Evolutionary conservation across 768 basidiomycete species (phyloP).

Genomic region (Hemileccinum impolitum): DNA sequence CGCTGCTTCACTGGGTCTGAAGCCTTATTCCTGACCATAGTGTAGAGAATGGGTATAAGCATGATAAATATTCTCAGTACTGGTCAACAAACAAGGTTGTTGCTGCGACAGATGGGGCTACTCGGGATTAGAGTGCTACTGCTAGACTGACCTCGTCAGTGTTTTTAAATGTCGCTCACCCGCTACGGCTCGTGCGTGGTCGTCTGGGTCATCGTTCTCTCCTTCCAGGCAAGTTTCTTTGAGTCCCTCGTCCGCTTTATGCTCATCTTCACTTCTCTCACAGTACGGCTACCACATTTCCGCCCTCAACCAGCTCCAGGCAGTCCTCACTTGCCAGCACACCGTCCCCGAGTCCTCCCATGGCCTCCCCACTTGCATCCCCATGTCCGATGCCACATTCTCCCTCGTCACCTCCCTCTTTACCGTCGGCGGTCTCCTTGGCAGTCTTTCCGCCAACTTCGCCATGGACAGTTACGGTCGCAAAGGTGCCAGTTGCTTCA

Average conservation of each 20-base stretch:
- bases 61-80: too few species aligned
- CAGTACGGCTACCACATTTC: slow-evolving; percentile 94
- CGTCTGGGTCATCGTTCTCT: slow-evolving; percentile 61
- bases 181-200: slow-evolving; percentile 61
- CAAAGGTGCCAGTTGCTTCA: slow-evolving; percentile 60
- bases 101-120: too few species aligned
- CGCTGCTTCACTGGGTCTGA: too few species aligned
- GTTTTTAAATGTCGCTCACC: slow-evolving; percentile 27
- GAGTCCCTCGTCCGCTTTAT: not conserved
- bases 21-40: too few species aligned
- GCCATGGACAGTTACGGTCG: slow-evolving; percentile 72
- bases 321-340: slow-evolving; percentile 66
- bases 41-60: too few species aligned
- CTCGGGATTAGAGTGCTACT: too few species aligned
- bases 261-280: not conserved
- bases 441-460: slow-evolving; percentile 64
- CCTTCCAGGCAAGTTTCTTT: slow-evolving; percentile 46
- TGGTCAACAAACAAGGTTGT: too few species aligned
- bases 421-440: slow-evolving; percentile 82
- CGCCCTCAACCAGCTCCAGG: slow-evolving; percentile 85
- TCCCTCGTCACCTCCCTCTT: slow-evolving; percentile 83
- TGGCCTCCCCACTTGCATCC: slow-evolving; percentile 69
- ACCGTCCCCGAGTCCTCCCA: slow-evolving; percentile 16
- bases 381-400: slow-evolving; percentile 73
- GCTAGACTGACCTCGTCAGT: too few species aligned